phyloP scores from a whole-genome alignment of 2,329 filamentous ascomycete genomes.

The Phaeosphaeria sp. region DNA sequence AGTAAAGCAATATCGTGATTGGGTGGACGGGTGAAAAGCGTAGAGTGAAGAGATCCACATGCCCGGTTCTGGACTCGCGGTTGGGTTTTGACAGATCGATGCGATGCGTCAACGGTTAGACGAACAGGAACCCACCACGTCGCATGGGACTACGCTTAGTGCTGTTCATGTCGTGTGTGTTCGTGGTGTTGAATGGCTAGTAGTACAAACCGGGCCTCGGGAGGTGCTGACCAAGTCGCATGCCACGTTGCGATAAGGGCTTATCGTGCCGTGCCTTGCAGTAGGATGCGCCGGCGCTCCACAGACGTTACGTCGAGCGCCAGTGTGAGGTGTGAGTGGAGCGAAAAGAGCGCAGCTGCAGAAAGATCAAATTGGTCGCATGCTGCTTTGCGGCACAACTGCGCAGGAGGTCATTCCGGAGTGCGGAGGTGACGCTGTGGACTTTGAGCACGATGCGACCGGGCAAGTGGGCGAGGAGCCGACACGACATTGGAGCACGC shows the following conservation, averaged over 20 bases:
- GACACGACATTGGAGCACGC: neutral
- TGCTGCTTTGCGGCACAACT: conserved; percentile 24
- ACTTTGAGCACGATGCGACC: neutral
- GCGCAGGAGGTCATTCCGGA: conserved; percentile 4
- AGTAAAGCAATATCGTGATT: neutral
- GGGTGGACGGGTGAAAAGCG: conserved; percentile 1
- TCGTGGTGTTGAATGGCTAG: conserved; percentile 20
- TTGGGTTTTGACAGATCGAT: neutral
- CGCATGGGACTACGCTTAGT: conserved; percentile 17
- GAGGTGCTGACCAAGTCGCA: conserved; percentile 20
- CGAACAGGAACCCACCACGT: conserved; percentile 29
- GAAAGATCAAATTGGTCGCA: conserved; percentile 7
- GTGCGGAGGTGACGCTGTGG: neutral
- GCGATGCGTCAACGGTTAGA: neutral
- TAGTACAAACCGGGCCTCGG: conserved; percentile 20
- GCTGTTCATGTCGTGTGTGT: conserved; percentile 9
- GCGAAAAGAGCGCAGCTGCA: conserved; percentile 22
- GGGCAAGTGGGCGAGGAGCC: neutral
- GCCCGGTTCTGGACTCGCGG: neutral
- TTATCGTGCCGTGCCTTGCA: conserved; percentile 29
- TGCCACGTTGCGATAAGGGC: conserved; percentile 30
- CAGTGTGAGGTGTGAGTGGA: conserved; percentile 22
- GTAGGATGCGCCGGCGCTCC: conserved; percentile 17
- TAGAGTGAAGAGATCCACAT: neutral
- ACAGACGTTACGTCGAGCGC: conserved; percentile 29